phyloP scores from a whole-genome alignment of 148 eudicot species.

The Limonium bicolor region DNA sequence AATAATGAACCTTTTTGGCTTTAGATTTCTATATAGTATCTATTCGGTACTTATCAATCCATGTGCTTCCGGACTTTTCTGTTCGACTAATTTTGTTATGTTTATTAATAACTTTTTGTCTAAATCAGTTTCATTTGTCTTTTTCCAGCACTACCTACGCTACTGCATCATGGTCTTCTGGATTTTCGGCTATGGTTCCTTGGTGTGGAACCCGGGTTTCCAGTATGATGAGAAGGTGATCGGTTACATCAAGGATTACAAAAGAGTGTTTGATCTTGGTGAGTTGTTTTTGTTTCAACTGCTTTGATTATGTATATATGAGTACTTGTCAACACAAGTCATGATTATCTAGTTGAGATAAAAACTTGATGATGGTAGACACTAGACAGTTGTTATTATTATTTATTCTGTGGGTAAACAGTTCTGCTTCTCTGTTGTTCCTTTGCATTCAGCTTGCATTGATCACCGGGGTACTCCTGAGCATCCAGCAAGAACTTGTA shows the following conservation, averaged over 20 bases:
- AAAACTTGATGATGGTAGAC: too few relatives aligned
- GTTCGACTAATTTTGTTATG: too few relatives aligned
- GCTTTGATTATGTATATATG: neutral
- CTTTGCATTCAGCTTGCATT: conserved; percentile 54
- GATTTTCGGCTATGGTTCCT: conserved; percentile 89
- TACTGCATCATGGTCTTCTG: conserved; percentile 87
- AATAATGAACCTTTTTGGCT: too few relatives aligned
- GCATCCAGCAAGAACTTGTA: conserved; percentile 87
- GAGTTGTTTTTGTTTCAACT: conserved; percentile 11
- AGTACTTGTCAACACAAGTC: neutral
- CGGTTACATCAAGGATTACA: conserved; percentile 73
- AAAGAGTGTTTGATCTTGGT: conserved; percentile 83
- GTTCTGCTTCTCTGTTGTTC: neutral
- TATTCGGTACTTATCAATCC: too few relatives aligned
- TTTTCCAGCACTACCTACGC: too few relatives aligned
- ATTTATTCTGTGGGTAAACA: too few relatives aligned
- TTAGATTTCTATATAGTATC: too few relatives aligned
- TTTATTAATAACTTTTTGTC: too few relatives aligned
- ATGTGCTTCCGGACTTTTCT: too few relatives aligned
- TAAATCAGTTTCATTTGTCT: too few relatives aligned
- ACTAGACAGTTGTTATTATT: too few relatives aligned
- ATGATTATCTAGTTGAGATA: too few relatives aligned
- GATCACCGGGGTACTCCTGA: conserved; percentile 91
- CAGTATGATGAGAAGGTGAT: conserved; percentile 73
- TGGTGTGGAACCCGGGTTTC: conserved; percentile 97